Percentiles rank a stretch among this genome's conserved stretches.
Conservation (phyloP, 2,329 filamentous ascomycete genomes). For the Phialemoniopsis sp. region DNA sequence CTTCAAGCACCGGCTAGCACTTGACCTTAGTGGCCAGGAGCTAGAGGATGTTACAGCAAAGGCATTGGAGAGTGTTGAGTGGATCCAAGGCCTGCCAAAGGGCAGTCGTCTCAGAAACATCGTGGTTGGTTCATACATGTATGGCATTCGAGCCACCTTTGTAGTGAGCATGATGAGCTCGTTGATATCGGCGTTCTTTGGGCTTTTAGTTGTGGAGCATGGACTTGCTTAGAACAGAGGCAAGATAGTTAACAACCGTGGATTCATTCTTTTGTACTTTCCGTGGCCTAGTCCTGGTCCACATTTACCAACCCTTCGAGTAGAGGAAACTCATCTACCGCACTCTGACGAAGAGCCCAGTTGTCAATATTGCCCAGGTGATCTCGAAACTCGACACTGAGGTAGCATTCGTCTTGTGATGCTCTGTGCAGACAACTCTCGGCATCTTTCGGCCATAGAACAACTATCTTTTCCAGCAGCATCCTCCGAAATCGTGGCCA, state of each 20-base stretch:
- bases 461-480: slow-evolving; percentile 1
- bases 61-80: background rate
- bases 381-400: slow-evolving; percentile 5
- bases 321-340: slow-evolving; percentile 6
- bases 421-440: slow-evolving; percentile 3
- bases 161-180: no score
- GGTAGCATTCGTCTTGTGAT: background rate
- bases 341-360: slow-evolving; percentile 6
- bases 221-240: no score
- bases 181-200: no score
- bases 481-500: slow-evolving; percentile 2
- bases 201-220: no score
- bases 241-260: no score
- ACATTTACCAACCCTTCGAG: slow-evolving; percentile 7
- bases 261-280: no score
- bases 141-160: background rate
- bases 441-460: slow-evolving; percentile 4
- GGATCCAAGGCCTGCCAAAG: background rate
- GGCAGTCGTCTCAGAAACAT: background rate
- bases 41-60: background rate
- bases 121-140: background rate
- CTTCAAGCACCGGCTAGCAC: no score
- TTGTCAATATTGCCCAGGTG: slow-evolving; percentile 5
- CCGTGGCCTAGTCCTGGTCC: no score
- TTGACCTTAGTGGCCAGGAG: no score